A percentile compares a stretch with the other conserved stretches of the same genome.
phyloP scores from a whole-genome alignment of 2,329 filamentous ascomycete genomes.

The Fusarium veterinarium region DNA sequence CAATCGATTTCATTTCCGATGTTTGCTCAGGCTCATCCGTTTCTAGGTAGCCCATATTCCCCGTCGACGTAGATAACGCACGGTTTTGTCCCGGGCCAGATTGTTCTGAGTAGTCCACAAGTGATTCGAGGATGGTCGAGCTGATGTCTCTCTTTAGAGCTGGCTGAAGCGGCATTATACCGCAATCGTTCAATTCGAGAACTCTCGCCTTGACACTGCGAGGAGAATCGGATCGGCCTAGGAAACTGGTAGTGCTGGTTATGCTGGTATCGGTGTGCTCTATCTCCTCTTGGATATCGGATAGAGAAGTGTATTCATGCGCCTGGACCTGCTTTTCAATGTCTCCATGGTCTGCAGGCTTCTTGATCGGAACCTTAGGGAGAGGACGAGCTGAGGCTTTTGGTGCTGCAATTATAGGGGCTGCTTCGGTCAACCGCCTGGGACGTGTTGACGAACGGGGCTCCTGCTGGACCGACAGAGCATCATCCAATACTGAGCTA shows the following conservation, averaged over 20 bases:
- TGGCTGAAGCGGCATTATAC: not conserved
- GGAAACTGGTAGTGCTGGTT: slow-evolving; percentile 13
- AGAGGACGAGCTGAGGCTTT: slow-evolving; percentile 27
- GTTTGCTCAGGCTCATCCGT: not conserved
- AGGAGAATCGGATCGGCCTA: slow-evolving; percentile 14
- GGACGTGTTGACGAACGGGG: not conserved
- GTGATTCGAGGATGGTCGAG: not conserved
- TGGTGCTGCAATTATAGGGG: not conserved
- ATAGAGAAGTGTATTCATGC: slow-evolving; percentile 26
- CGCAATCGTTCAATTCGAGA: not conserved
- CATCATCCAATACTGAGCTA: not conserved
- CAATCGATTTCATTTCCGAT: not conserved
- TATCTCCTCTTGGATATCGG: slow-evolving; percentile 39
- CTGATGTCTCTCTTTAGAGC: not conserved
- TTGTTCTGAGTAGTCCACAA: not conserved
- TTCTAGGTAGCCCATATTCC: not conserved
- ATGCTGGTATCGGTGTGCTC: slow-evolving; percentile 26
- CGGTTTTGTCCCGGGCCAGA: not conserved
- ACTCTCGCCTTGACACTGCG: not conserved
- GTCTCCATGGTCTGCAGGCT: not conserved
- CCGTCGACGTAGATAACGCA: not conserved
- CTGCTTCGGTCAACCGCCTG: not conserved
- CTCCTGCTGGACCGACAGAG: not conserved
- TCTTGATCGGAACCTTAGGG: slow-evolving; percentile 34
- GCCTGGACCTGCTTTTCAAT: slow-evolving; percentile 12